A percentile compares a stretch with the other conserved stretches of the same genome.
phyloP scores from a whole-genome alignment of 176 grass and related monocot genomes.

The Thalia dealbata region DNA sequence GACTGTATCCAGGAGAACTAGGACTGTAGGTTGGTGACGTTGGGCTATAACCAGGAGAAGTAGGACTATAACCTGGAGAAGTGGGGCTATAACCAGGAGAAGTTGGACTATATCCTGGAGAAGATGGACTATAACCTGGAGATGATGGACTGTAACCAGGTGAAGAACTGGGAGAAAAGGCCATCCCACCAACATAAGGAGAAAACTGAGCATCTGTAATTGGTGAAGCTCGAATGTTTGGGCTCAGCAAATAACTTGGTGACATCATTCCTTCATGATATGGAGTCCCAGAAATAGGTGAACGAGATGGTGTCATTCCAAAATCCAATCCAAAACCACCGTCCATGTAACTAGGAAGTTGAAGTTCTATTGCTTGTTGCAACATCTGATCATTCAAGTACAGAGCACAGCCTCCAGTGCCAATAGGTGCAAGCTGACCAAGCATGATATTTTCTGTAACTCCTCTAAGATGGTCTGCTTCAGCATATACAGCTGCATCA shows the following conservation, averaged over 20 bases:
- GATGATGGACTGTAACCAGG: conserved; percentile 74
- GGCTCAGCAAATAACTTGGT: conserved; percentile 79
- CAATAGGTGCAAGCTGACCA: conserved; percentile 86
- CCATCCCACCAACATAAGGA: conserved; percentile 85
- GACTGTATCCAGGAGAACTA: conserved; percentile 33
- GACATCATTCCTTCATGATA: conserved; percentile 98
- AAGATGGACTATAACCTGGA: conserved; percentile 46
- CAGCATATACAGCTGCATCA: conserved; percentile 82
- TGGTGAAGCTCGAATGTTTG: conserved; percentile 82
- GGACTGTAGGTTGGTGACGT: conserved; percentile 21
- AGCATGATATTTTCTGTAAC: conserved; percentile 98
- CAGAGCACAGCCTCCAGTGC: conserved; percentile 63
- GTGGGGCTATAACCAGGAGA: conserved; percentile 38
- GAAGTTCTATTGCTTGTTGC: conserved; percentile 92
- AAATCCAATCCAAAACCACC: conserved; percentile 39
- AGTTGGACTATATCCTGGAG: conserved; percentile 18
- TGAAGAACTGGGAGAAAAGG: conserved; percentile 67
- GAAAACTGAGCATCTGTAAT: conserved; percentile 85
- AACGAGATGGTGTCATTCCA: conserved; percentile 67
- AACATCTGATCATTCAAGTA: conserved; percentile 95
- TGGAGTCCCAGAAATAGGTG: conserved; percentile 66
- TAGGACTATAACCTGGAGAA: conserved; percentile 71
- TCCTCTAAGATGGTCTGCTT: conserved; percentile 78
- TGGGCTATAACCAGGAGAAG: conserved; percentile 49
- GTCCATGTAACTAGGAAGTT: conserved; percentile 79